Evolutionary conservation across 192 early-diverging fungal genomes (phyloP), one percentile per base, ranked within the genome.

Genomic region (Gamsiella multidivaricata): DNA sequence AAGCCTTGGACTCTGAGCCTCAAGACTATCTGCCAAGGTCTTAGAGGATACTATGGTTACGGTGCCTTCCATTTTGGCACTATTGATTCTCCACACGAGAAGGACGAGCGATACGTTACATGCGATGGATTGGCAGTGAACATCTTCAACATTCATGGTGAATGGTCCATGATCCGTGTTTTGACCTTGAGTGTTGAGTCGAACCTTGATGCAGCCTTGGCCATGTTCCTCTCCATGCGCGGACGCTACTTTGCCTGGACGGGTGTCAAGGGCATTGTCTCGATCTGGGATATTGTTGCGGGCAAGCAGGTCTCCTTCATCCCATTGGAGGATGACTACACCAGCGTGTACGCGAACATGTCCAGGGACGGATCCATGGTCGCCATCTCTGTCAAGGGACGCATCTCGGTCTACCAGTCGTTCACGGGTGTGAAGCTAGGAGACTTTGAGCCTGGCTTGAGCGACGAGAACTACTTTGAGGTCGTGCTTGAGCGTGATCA

Each of bases 361-460:
- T 66, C 64, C 1, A 11, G 49, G 1, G 53, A 66, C 36, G 64
- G 64, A 29, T 56, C 64, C 2, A 42, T 46, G 54, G 31, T 56
- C 18, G 64, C 54, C 26, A 54, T 66, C 28, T 66, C 53, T 20
- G 20, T 47, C 39, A 66, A 47, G 47, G 64, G 53, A 20, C 31
- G 53, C 29, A 28, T 66, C 29, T 36, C 39, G 5, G 47, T 66
- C 28, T 55, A 66, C 54, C 41, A 66, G 22, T 56, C 64, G 26
- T 45, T 66, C 54, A 43, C 64, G 2, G 64, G 64, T 45, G 43
- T 65, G 43, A 65, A 65, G 56, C 37, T 73, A 14, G 69, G 69
- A 12, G 36, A 42, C n/a, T 63, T 49, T 20, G 46, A 59, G 22
- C 46, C 45, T 5, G 56, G 70, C 20, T 12, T 59, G 34, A 33